A percentile compares a stretch with the other conserved stretches of the same genome.
Evolutionary conservation across 495 filamentous ascomycete genomes (phyloP).

Genomic region (Rhypophila decipiens): DNA sequence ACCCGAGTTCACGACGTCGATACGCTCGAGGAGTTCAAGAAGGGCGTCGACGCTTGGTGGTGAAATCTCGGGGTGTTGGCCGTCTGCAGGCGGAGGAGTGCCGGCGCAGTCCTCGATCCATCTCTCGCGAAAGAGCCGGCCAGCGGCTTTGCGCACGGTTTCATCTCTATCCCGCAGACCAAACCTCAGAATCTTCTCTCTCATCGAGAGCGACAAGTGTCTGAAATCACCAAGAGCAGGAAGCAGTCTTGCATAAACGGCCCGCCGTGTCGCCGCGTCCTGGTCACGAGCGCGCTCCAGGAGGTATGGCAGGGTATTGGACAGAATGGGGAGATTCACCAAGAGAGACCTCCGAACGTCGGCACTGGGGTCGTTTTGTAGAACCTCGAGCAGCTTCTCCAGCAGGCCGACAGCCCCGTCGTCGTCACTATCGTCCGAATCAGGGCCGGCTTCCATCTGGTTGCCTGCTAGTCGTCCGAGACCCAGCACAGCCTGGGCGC

Average conservation of each 20-base stretch:
- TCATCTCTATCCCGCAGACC: constrained; percentile 92
- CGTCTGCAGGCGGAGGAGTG: constrained; percentile 42
- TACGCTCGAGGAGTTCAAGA: constrained; percentile 85
- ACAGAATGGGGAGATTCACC: constrained; percentile 77
- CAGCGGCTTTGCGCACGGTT: constrained; percentile 85
- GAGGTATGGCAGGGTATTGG: constrained; percentile 79
- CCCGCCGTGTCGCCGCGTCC: constrained; percentile 73
- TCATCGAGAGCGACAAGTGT: constrained; percentile 88
- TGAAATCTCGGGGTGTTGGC: constrained; percentile 44
- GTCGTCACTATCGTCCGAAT: constrained; percentile 58
- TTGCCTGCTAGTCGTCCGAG: constrained; percentile 79
- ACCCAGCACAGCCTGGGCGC: constrained; percentile 89
- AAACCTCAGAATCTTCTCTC: constrained; percentile 94
- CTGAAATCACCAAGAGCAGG: constrained; percentile 93
- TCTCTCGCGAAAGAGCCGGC: constrained; percentile 80
- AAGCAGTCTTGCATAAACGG: constrained; percentile 80
- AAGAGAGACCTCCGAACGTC: constrained; percentile 86
- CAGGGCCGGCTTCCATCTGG: constrained; percentile 65
- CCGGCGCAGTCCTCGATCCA: constrained; percentile 95
- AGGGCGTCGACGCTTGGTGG: constrained; percentile 67
- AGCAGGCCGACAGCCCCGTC: constrained; percentile 55
- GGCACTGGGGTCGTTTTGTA: constrained; percentile 91
- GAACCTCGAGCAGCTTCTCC: constrained; percentile 78
- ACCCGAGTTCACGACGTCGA: constrained; percentile 86
- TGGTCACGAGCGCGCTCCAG: constrained; percentile 87